Evolutionary conservation across 768 basidiomycete genomes (phyloP).

Genomic region (Boletus coccyginus): DNA sequence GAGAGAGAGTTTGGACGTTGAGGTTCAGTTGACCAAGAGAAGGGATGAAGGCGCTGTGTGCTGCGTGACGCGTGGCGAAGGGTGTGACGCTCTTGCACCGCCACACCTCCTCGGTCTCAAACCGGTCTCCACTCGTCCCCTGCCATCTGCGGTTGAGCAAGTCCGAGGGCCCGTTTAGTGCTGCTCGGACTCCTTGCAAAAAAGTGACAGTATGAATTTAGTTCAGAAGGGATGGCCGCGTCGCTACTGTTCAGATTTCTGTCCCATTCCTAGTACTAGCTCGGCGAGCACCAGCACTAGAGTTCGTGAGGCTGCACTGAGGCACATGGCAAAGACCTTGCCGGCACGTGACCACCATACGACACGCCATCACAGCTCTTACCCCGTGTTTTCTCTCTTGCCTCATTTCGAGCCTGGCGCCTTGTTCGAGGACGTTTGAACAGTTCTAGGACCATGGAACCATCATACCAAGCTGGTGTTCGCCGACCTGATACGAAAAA

Average conservation of each 20-base stretch:
- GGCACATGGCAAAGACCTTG: too few relatives aligned
- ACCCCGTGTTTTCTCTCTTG: constrained; percentile 4
- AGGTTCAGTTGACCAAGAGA: constrained; percentile 20
- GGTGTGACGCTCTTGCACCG: constrained; percentile 28
- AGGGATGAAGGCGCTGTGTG: constrained; percentile 33
- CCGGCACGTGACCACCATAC: constrained; percentile 16
- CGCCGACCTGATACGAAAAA: constrained; percentile 78
- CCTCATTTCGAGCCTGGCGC: not conserved
- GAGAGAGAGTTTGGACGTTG: constrained; percentile 29
- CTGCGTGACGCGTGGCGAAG: constrained; percentile 33
- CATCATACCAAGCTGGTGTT: constrained; percentile 24
- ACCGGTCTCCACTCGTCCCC: not conserved
- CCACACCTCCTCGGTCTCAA: constrained; percentile 20
- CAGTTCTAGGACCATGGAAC: constrained; percentile 21
- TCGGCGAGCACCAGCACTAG: not conserved
- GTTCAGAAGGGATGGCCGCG: not conserved
- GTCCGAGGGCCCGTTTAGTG: not conserved
- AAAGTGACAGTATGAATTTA: not conserved
- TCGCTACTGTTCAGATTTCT: not conserved
- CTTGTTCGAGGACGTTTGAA: not conserved
- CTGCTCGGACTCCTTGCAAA: not conserved
- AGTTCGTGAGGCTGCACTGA: too few relatives aligned
- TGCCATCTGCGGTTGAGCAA: not conserved
- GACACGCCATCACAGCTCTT: not conserved
- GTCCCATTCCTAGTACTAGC: not conserved